Base-by-base conservation (phyloP, 768 basidiomycete species). In the Hemileccinum impolitum region DNA sequence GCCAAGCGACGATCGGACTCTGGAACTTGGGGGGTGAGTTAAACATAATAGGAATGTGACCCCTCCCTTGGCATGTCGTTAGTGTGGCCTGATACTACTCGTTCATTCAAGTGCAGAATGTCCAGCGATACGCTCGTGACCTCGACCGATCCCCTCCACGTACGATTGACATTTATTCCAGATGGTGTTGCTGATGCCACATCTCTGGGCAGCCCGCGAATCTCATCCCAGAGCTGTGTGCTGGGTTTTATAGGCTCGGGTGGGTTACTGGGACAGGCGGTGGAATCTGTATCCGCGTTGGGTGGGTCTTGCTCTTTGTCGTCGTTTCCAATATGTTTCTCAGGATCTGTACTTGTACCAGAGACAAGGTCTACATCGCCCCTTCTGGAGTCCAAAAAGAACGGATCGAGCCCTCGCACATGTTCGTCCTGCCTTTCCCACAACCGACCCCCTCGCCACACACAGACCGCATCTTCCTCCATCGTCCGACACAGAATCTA, bases 211-310 rank as follows among this genome's bases (percentile, higher is more conserved):
- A 94, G 84, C 91, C 92, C 17, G 92, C 92, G n/a, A 93, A 91
- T 66, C 76, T 94, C 53, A 94, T 94, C 45, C 87, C 87, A 28
- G 87, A 90, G 61, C 76, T 94, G 1, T 94, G 92, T 65, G 73
- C 80, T 38, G 79, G 82, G 6, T 94, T 94, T 68, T 94, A 94
- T 77, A 77, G 53, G 69, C 78, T 94, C 18, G 92, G 92, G 13
- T 94, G 92, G 92, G 92, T 94, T 1, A 94, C 91, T 3, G 91
- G 92, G 14, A 94, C 92, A 2, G 91, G 90, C 6, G 83, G 82
- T 21, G 88, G 88, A 1, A 89, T 90, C 51, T 82, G 80, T 52
- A 90, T 91, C 52, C 79, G 87, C 17, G 65, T 74, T 37, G 82
- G 77, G 88, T 87, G 52, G 13, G 81, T 62, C 10, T 36, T 15